Evolutionary conservation across 2,329 filamentous ascomycete species (phyloP).

Genomic region (Parasarocladium wereldwijsianum): DNA sequence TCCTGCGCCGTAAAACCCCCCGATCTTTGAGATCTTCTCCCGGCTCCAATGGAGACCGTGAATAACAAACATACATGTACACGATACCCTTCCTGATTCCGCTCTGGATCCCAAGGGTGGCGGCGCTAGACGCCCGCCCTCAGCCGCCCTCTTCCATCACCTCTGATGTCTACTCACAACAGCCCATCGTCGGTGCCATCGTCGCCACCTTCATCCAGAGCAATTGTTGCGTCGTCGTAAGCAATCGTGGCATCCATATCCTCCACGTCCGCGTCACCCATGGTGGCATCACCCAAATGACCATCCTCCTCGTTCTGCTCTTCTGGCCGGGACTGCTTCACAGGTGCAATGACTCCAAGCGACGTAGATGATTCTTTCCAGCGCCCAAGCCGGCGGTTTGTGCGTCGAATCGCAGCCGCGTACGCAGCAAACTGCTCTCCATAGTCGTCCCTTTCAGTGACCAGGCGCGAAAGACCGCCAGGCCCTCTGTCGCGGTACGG

Average conservation of each 20-base stretch:
- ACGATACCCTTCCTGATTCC: slow-evolving; percentile 4
- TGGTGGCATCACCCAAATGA: slow-evolving; percentile 23
- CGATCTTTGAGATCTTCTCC: too few relatives aligned
- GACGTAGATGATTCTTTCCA: slow-evolving; percentile 38
- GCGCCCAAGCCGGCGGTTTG: slow-evolving; percentile 49
- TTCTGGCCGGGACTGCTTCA: slow-evolving; percentile 30
- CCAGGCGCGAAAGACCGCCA: slow-evolving; percentile 48
- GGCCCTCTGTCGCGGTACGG: slow-evolving; percentile 41
- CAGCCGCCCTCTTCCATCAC: not conserved
- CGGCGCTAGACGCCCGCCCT: slow-evolving; percentile 4
- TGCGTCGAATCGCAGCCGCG: slow-evolving; percentile 49
- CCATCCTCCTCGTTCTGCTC: slow-evolving; percentile 12
- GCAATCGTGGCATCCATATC: slow-evolving; percentile 25
- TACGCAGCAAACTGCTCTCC: slow-evolving; percentile 60
- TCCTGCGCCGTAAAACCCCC: too few relatives aligned
- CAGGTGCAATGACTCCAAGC: slow-evolving; percentile 25
- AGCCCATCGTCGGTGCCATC: not conserved
- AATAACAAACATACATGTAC: too few relatives aligned
- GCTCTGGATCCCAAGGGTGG: slow-evolving; percentile 3
- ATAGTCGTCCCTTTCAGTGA: slow-evolving; percentile 53
- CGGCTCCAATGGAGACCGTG: too few relatives aligned
- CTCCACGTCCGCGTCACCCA: slow-evolving; percentile 40
- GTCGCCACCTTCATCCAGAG: not conserved
- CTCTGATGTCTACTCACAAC: slow-evolving; percentile 1
- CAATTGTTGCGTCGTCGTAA: slow-evolving; percentile 18